A percentile compares a stretch with the other conserved stretches of the same genome.
phyloP scores from a whole-genome alignment of 306 rosid genomes.

The Elaeagnus macrophylla region DNA sequence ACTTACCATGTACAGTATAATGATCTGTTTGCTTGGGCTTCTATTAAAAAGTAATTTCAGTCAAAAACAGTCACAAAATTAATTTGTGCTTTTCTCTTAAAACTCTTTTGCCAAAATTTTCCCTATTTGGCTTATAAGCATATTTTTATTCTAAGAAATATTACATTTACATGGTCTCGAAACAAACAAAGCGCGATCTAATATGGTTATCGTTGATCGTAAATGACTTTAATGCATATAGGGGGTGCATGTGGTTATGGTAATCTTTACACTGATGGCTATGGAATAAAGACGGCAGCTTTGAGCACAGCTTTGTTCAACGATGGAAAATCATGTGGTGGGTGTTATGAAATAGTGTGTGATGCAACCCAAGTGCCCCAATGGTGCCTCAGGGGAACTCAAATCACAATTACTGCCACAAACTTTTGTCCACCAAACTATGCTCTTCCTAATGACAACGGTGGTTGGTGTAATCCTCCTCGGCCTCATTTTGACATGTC shows the following conservation, averaged over 20 bases:
- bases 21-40: neutral
- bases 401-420: slow-evolving; percentile 55
- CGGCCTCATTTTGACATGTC: slow-evolving; percentile 59
- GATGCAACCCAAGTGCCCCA: slow-evolving; percentile 32
- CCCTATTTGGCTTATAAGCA: no score
- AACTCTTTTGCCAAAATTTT: no score
- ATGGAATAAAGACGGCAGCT: slow-evolving; percentile 58
- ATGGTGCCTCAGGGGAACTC: slow-evolving; percentile 50
- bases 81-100: neutral
- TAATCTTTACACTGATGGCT: slow-evolving; percentile 35
- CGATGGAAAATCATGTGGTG: slow-evolving; percentile 57
- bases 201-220: no score
- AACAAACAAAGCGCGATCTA: no score
- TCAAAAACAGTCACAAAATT: no score
- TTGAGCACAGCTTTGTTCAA: slow-evolving; percentile 52
- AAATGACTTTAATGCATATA: neutral
- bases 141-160: no score
- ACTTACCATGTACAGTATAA: neutral
- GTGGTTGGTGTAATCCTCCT: slow-evolving; percentile 70
- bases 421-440: slow-evolving; percentile 66
- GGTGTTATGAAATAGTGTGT: slow-evolving; percentile 56
- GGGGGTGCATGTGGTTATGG: slow-evolving; percentile 84
- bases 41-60: neutral
- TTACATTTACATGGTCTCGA: no score
- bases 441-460: slow-evolving; percentile 37